Evolutionary conservation across 495 filamentous ascomycete genomes (phyloP), one percentile per base, ranked within the genome.

Genomic region (Parachaetomium inaequale): DNA sequence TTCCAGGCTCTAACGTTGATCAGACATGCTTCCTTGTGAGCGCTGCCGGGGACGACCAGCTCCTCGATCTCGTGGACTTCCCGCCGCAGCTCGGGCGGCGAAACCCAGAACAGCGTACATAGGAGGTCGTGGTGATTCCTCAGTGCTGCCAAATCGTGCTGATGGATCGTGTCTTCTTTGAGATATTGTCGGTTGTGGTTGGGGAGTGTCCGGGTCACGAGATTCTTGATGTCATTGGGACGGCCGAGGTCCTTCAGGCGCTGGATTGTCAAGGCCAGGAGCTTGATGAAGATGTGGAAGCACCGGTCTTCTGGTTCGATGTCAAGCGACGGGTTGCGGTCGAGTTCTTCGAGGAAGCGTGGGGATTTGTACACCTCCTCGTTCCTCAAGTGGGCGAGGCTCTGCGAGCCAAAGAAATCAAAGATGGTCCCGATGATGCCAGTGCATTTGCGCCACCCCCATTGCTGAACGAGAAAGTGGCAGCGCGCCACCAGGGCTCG

Each of bases 101-200:
- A 88, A 12, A 83, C 88, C 86, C 87, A 96, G 74, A 91, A 96
- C 34, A 98, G 80, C 3, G 89, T 93, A 64, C 88, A 91, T 2
- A 98, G 83, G 49, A 98, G 82, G 70, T 98, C 92, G 68, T 96
- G 92, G 64, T 98, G 93, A 68, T 98, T 98, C 61, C 92, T 83
- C 38, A 98, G 76, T 0, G 92, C 88, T 25, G 91, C 87, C n/a
- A 98, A 79, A 61, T 96, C 89, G 55, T 85, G 84, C 65, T 88
- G 84, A 38, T 79, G 82, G 21, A 97, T 76, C 0, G 78, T 76
- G 61, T 92, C 82, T 65, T 96, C 92, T 70, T 93, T 96, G 6
- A 88, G 90, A 66, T 94, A 92, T 49, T 86, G 86, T 21, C 92
- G 86, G 49, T 90, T 87, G 69, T 97, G 92, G 63, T 96, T 97